Conservation (phyloP, 2,329 filamentous ascomycete species). For the Grosmannia penicillata region DNA sequence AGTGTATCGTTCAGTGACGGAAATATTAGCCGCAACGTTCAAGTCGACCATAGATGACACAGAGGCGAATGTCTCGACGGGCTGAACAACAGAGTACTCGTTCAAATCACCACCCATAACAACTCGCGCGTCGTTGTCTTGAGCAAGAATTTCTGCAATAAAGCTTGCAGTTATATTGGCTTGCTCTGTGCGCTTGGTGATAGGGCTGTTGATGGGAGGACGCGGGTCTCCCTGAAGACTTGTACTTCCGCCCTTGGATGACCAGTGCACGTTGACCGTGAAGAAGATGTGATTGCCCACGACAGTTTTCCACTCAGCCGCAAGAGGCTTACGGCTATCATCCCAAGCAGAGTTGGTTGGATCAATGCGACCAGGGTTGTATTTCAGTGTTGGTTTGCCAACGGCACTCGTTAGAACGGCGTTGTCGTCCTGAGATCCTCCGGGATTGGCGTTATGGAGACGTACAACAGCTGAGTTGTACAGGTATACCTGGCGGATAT, state of each 20-base stretch:
- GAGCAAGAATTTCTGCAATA: constrained; percentile 38
- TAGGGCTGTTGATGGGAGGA: constrained; percentile 50
- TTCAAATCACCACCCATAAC: constrained; percentile 57
- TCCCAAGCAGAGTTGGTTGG: constrained; percentile 44
- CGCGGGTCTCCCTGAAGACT: constrained; percentile 50
- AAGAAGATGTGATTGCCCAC: constrained; percentile 41
- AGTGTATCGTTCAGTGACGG: constrained; percentile 47
- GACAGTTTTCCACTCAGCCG: constrained; percentile 47
- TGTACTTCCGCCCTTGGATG: constrained; percentile 50
- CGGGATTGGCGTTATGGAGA: constrained; percentile 44
- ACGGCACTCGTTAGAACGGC: constrained; percentile 40
- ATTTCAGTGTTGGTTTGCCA: too few species aligned
- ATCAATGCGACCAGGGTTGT: constrained; percentile 55
- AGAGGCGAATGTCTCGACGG: constrained; percentile 36
- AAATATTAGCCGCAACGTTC: constrained; percentile 40
- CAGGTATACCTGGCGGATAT: constrained; percentile 57
- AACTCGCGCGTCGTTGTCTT: constrained; percentile 40
- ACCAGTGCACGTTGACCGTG: constrained; percentile 57
- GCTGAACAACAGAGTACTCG: constrained; percentile 51
- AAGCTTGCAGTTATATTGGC: constrained; percentile 45
- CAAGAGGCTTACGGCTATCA: constrained; percentile 50
- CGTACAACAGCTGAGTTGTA: constrained; percentile 46
- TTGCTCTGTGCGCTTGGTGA: constrained; percentile 41
- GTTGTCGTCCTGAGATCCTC: constrained; percentile 37
- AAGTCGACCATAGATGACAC: constrained; percentile 44